phyloP scores from a whole-genome alignment of 2,329 filamentous ascomycete genomes.

The Mycocentrospora acerina region DNA sequence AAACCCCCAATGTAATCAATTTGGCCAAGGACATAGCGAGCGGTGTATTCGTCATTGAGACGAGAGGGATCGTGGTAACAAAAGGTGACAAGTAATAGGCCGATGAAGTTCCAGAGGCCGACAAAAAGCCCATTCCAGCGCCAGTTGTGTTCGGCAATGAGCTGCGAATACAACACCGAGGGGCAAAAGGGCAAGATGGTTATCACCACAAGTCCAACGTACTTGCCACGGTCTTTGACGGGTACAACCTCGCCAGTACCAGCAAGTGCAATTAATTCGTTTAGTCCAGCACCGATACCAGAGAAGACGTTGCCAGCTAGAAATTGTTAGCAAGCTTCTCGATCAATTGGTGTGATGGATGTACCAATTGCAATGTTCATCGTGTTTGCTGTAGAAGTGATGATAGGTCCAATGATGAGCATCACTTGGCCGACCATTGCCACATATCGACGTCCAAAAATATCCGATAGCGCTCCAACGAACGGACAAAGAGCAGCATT shows the following conservation, averaged over 20 bases:
- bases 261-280: slow-evolving; percentile 68
- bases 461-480: slow-evolving; percentile 54
- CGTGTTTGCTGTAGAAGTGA: slow-evolving; percentile 28
- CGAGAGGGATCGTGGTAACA: slow-evolving; percentile 45
- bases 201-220: slow-evolving; percentile 61
- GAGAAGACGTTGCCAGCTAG: slow-evolving; percentile 51
- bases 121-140: slow-evolving; percentile 58
- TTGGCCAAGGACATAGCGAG: slow-evolving; percentile 26
- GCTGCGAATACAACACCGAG: slow-evolving; percentile 62
- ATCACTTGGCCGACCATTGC: slow-evolving; percentile 32
- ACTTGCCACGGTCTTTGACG: slow-evolving; percentile 63
- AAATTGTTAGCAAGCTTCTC: slow-evolving; percentile 1
- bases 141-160: slow-evolving; percentile 57
- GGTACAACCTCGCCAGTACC: slow-evolving; percentile 69
- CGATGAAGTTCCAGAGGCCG: slow-evolving; percentile 54
- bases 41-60: slow-evolving; percentile 44
- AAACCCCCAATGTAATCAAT: slow-evolving; percentile 37
- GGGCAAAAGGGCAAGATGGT: slow-evolving; percentile 65
- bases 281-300: slow-evolving; percentile 66
- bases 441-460: slow-evolving; percentile 36
- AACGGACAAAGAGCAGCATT: slow-evolving; percentile 62
- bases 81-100: slow-evolving; percentile 53
- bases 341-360: neutral
- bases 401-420: slow-evolving; percentile 42
- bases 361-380: slow-evolving; percentile 37